Percentiles rank a stretch among this genome's conserved stretches.
These are phyloP conservation scores for Pythium apleroticum DNA, from an alignment of 352 stramenopile genomes.

Conservation along the genomic window DNA sequence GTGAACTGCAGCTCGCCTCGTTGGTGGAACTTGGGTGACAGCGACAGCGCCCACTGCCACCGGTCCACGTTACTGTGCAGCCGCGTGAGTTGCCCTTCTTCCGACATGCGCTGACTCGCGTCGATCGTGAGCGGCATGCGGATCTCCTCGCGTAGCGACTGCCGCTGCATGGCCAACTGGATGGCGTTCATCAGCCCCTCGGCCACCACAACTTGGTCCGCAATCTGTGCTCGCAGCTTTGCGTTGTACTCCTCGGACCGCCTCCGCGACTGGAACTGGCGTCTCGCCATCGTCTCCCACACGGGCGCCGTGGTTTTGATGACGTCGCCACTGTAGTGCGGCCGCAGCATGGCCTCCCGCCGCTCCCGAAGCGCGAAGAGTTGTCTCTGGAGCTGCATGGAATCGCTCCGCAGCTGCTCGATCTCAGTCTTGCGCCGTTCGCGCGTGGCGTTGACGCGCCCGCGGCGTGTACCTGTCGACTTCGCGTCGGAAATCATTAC, in stretches of 20 bases:
- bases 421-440: constrained; percentile 25
- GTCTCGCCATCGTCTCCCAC: constrained; percentile 21
- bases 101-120: neutral
- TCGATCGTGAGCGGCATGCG: neutral
- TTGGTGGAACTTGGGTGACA: neutral
- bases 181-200: constrained; percentile 12
- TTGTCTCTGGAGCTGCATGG: neutral
- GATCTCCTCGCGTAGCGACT: neutral
- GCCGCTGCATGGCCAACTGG: constrained; percentile 3
- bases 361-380: constrained; percentile 4
- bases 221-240: constrained; percentile 5
- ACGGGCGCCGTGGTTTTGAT: constrained; percentile 16
- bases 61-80: neutral
- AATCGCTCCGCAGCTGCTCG: constrained; percentile 12
- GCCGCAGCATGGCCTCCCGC: constrained; percentile 5
- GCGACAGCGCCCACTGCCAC: neutral
- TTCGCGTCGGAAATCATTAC: neutral
- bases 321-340: neutral
- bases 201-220: constrained; percentile 3
- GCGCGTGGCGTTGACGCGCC: constrained; percentile 16
- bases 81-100: neutral
- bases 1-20: constrained; percentile 1
- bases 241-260: constrained; percentile 5
- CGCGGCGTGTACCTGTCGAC: neutral
- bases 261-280: constrained; percentile 15